phyloP scores from a whole-genome alignment of 2,329 filamentous ascomycete genomes.

The Verticillium isaacii region DNA sequence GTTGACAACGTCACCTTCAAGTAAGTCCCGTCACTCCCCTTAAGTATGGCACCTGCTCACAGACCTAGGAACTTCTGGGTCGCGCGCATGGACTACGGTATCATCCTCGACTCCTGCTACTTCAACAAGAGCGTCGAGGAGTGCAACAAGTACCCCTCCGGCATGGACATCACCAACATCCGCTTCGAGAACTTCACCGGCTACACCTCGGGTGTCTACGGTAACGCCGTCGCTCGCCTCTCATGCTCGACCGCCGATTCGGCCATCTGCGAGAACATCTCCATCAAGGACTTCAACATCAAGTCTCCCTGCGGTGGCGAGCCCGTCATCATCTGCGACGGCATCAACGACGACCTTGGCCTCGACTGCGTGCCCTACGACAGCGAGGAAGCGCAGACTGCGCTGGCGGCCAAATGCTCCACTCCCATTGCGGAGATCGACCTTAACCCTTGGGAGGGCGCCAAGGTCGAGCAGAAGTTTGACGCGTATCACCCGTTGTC shows the following conservation, averaged over 20 bases:
- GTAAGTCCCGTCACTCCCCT: neutral
- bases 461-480: neutral
- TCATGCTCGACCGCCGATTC: constrained; percentile 47
- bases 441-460: constrained; percentile 3
- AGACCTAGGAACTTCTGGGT: constrained; percentile 46
- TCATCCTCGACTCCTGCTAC: constrained; percentile 59
- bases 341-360: constrained; percentile 29
- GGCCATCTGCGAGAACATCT: constrained; percentile 52
- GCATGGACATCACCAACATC: constrained; percentile 55
- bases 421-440: constrained; percentile 6
- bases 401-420: constrained; percentile 7
- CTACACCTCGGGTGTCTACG: constrained; percentile 50
- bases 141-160: constrained; percentile 48
- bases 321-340: constrained; percentile 46
- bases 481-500: constrained; percentile 1
- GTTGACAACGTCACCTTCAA: constrained; percentile 58
- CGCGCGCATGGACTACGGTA: constrained; percentile 51
- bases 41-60: neutral
- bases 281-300: constrained; percentile 49
- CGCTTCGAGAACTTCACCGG: constrained; percentile 55
- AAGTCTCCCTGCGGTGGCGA: constrained; percentile 41
- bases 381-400: constrained; percentile 5
- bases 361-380: constrained; percentile 22
- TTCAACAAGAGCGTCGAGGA: constrained; percentile 41
- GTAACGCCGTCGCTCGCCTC: constrained; percentile 47